Evolutionary conservation across 345 rosid genomes (phyloP).

Genomic region (Eucalyptus sp.): DNA sequence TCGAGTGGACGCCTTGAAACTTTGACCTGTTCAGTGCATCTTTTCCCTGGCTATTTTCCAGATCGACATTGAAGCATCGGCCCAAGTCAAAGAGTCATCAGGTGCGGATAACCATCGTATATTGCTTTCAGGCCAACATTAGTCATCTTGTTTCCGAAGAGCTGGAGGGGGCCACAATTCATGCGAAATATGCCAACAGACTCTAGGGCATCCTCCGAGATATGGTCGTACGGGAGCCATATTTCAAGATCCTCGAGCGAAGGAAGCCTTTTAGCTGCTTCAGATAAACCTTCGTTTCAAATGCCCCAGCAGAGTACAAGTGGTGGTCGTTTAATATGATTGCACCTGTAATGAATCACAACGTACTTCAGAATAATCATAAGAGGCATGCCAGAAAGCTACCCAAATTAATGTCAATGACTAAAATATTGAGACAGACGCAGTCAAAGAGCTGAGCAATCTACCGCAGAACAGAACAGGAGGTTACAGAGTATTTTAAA

Average conservation of each 20-base stretch:
- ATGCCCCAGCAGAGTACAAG: constrained; percentile 18
- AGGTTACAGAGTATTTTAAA: neutral
- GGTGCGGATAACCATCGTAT: neutral
- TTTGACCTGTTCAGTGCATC: too few relatives aligned
- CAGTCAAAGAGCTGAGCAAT: too few relatives aligned
- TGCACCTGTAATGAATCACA: constrained; percentile 17
- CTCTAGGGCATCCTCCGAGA: neutral
- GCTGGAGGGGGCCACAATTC: neutral
- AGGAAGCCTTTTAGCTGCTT: neutral
- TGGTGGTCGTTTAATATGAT: constrained; percentile 26
- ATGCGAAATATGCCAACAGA: neutral
- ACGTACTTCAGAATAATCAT: neutral
- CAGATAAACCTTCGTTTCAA: neutral
- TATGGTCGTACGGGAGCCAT: neutral
- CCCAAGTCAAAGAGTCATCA: neutral
- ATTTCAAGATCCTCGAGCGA: neutral
- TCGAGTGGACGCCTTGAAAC: too few relatives aligned
- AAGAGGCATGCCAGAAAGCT: neutral
- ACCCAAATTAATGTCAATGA: neutral
- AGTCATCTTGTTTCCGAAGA: neutral
- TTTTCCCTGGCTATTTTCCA: neutral
- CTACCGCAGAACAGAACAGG: neutral
- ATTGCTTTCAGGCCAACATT: neutral
- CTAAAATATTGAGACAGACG: too few relatives aligned
- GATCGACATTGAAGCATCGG: neutral